Percentiles rank a stretch among this genome's conserved stretches.
phyloP scores from a whole-genome alignment of 208 protist species.

The Balamuthia mandrillaris region DNA sequence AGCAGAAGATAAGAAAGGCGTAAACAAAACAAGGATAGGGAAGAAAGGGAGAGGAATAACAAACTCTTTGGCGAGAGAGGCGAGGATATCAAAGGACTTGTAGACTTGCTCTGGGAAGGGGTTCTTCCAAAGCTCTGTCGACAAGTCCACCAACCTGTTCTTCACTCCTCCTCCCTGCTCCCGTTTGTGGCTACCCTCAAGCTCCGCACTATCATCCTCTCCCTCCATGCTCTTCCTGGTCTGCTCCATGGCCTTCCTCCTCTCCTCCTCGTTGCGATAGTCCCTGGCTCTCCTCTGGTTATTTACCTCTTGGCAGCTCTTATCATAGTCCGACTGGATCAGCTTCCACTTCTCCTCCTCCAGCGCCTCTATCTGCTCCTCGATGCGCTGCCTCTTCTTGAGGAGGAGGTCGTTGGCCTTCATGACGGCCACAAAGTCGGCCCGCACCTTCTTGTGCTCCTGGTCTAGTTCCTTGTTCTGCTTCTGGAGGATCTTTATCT shows the following conservation, averaged over 20 bases:
- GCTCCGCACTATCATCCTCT: neutral
- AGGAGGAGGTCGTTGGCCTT: conserved; percentile 8
- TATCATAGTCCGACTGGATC: neutral
- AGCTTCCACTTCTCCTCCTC: conserved; percentile 34
- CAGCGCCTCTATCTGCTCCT: neutral
- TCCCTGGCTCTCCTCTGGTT: neutral
- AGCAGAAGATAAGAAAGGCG: no score
- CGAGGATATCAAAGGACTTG: conserved; percentile 26
- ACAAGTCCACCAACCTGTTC: neutral
- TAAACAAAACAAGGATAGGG: no score
- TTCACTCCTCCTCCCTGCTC: neutral
- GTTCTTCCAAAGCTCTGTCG: neutral
- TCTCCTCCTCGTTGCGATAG: conserved; percentile 17
- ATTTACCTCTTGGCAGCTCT: neutral
- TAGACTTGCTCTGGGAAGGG: conserved; percentile 28
- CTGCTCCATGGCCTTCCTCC: conserved; percentile 17
- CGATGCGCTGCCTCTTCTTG: conserved; percentile 20
- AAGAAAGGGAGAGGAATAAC: neutral
- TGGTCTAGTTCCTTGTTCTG: conserved; percentile 5
- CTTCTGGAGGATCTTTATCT: conserved; percentile 10
- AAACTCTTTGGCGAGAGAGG: conserved; percentile 20
- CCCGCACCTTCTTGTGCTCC: conserved; percentile 29
- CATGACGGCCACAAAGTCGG: conserved; percentile 3
- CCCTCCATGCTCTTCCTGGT: neutral
- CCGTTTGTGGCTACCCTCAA: neutral